These are phyloP conservation scores for maize (Zea mays) DNA, from an alignment of 176 grass and related monocot species.

Conservation along the genomic window DNA sequence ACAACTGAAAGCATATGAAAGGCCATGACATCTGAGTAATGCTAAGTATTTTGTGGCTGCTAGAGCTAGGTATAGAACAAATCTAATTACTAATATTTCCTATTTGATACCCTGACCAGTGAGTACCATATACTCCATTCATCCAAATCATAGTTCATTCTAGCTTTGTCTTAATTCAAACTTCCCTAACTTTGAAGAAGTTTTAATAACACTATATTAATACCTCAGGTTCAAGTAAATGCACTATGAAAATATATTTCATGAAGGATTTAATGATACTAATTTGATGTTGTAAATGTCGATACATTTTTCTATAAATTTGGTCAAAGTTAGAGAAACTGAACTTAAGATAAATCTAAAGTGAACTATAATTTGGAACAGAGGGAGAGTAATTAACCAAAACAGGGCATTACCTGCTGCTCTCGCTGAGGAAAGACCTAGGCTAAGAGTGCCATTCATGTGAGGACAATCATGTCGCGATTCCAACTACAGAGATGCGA, in stretches of 20 bases:
- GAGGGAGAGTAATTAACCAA: not conserved
- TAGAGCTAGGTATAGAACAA: not conserved
- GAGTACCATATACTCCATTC: slow-evolving; percentile 15
- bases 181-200: not conserved
- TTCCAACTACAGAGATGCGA: slow-evolving; percentile 49
- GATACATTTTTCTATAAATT: not conserved
- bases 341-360: not conserved
- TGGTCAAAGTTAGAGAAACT: not conserved
- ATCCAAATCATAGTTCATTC: not conserved
- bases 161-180: not conserved
- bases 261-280: not conserved
- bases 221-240: not conserved
- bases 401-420: slow-evolving; percentile 36
- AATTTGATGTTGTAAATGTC: not conserved
- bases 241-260: not conserved
- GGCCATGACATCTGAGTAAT: not conserved
- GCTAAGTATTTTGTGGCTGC: not conserved
- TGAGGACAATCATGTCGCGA: slow-evolving; percentile 23
- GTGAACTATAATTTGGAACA: not conserved
- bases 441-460: slow-evolving; percentile 23
- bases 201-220: not conserved
- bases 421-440: slow-evolving; percentile 33
- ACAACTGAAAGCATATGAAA: slow-evolving; percentile 38
- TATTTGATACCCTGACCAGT: slow-evolving; percentile 5
- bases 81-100: slow-evolving; percentile 25